Conservation (phyloP, 257 asterid species). For the Plantago ovata region DNA sequence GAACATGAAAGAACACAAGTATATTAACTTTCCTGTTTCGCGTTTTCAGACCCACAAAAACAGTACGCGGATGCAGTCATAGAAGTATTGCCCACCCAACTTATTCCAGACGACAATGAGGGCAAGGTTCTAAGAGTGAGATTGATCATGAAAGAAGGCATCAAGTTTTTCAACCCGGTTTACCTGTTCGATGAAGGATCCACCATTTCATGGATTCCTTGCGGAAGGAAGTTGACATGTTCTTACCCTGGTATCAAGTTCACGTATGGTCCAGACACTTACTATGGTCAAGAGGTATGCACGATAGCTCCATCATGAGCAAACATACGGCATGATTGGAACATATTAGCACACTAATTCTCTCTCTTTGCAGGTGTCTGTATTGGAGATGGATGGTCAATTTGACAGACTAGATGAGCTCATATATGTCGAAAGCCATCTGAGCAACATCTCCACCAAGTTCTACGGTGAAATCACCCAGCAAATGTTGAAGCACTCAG, state of each 20-base stretch:
- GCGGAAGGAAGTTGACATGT: slow-evolving; percentile 95
- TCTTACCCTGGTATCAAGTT: slow-evolving; percentile 98
- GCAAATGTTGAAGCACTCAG: slow-evolving; percentile 92
- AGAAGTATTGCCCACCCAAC: slow-evolving; percentile 88
- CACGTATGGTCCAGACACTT: slow-evolving; percentile 79
- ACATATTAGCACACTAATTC: neutral
- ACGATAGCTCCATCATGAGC: neutral
- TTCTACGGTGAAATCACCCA: slow-evolving; percentile 98
- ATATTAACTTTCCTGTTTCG: neutral
- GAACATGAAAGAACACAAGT: neutral
- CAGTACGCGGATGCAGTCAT: slow-evolving; percentile 89
- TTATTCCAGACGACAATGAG: slow-evolving; percentile 88
- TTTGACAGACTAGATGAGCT: slow-evolving; percentile 95
- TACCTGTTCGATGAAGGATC: slow-evolving; percentile 98
- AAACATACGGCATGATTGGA: neutral
- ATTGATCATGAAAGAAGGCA: slow-evolving; percentile 89
- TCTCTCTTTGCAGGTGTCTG: slow-evolving; percentile 56
- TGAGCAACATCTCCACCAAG: slow-evolving; percentile 88
- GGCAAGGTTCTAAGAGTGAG: slow-evolving; percentile 92
- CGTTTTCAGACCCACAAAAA: slow-evolving; percentile 81
- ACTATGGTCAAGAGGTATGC: slow-evolving; percentile 79
- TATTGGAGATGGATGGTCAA: slow-evolving; percentile 97
- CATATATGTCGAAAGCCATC: slow-evolving; percentile 88
- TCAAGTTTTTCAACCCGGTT: slow-evolving; percentile 71
- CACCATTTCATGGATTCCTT: slow-evolving; percentile 92